Evolutionary conservation across 371 early-diverging fungal species (phyloP).

Genomic region (Amoeboaphelidium protococcarum): DNA sequence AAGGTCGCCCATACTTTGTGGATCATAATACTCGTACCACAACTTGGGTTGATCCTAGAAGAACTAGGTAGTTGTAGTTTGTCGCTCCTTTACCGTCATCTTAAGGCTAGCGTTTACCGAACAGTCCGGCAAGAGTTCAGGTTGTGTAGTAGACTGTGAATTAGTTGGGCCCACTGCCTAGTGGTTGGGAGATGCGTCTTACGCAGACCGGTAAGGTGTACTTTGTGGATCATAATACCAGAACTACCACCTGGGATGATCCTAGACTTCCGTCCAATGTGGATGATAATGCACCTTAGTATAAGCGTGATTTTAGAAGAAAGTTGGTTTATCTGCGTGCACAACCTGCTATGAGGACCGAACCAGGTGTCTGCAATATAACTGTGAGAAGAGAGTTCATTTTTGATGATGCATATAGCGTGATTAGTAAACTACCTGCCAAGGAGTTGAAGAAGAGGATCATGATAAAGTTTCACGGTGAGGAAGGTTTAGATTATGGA

Average conservation of each 20-base stretch:
- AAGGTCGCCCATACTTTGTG: constrained; percentile 84
- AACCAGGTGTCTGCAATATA: constrained; percentile 76
- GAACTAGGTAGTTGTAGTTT: neutral
- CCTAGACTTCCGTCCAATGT: constrained; percentile 10
- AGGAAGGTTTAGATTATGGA: constrained; percentile 94
- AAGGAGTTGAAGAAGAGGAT: constrained; percentile 71
- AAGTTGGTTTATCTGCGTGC: constrained; percentile 84
- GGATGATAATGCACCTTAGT: constrained; percentile 66
- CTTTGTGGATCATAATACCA: constrained; percentile 89
- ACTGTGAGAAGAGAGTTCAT: constrained; percentile 59
- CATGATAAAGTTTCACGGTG: constrained; percentile 91
- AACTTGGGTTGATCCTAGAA: constrained; percentile 65
- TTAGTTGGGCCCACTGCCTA: constrained; percentile 60
- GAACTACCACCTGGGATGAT: constrained; percentile 89
- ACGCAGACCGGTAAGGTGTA: constrained; percentile 76
- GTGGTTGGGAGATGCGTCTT: constrained; percentile 83
- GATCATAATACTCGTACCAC: constrained; percentile 90
- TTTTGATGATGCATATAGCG: constrained; percentile 80
- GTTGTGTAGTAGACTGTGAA: constrained; percentile 35
- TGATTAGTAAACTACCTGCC: constrained; percentile 60
- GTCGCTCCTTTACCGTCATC: neutral
- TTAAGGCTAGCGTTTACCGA: neutral
- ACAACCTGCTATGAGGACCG: constrained; percentile 62
- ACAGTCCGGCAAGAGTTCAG: constrained; percentile 1
- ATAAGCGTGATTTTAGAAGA: constrained; percentile 88